These are phyloP conservation scores for Ceratocystis albifundus DNA, from an alignment of 2,329 filamentous ascomycete species.

Conservation along the genomic window DNA sequence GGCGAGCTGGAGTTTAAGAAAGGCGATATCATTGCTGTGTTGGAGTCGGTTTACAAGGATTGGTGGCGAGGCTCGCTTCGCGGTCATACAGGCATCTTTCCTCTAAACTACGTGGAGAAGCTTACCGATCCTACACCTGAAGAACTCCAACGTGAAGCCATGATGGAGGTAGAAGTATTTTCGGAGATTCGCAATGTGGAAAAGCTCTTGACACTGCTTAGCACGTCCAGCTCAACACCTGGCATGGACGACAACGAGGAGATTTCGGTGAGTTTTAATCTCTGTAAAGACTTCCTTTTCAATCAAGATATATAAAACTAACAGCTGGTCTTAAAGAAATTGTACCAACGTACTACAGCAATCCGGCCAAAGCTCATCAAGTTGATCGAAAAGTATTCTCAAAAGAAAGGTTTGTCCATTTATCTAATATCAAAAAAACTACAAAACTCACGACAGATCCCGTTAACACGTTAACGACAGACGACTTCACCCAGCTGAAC, in stretches of 20 bases:
- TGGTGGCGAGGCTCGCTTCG: constrained; percentile 97
- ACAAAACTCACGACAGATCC: not conserved
- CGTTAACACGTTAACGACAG: constrained; percentile 36
- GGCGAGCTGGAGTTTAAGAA: constrained; percentile 94
- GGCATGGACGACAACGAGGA: constrained; percentile 92
- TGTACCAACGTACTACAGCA: constrained; percentile 83
- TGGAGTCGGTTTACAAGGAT: constrained; percentile 97
- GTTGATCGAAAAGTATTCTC: constrained; percentile 95
- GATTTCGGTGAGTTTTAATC: constrained; percentile 55
- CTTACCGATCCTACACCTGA: constrained; percentile 87
- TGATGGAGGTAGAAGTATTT: constrained; percentile 72
- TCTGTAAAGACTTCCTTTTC: not conserved
- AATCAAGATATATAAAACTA: not conserved
- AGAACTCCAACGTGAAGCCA: constrained; percentile 86
- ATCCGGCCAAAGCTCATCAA: constrained; percentile 96
- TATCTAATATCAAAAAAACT: not conserved
- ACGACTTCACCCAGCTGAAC: constrained; percentile 96
- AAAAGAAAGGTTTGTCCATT: constrained; percentile 70
- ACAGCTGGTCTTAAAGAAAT: constrained; percentile 39
- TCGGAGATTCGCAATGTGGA: constrained; percentile 54
- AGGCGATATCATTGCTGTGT: constrained; percentile 90
- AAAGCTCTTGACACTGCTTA: constrained; percentile 74
- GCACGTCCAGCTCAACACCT: constrained; percentile 67
- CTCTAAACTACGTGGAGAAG: constrained; percentile 97
- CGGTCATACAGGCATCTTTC: constrained; percentile 94